A percentile compares a stretch with the other conserved stretches of the same genome.
Conservation (phyloP, 2,329 filamentous ascomycete species). For the Beauveria varroae region DNA sequence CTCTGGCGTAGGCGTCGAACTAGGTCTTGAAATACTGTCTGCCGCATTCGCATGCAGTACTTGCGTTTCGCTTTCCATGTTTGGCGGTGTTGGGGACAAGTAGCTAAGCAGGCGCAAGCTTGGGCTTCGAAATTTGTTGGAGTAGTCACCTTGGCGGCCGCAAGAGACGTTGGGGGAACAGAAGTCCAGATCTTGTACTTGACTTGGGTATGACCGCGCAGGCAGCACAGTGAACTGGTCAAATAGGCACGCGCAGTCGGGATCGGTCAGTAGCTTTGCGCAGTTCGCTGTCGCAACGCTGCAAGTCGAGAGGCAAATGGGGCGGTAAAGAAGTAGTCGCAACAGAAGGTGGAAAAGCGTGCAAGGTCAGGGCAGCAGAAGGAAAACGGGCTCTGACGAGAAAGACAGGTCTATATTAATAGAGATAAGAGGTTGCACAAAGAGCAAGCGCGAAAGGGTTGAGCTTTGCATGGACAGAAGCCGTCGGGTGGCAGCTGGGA, state of each 20-base stretch:
- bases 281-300: background rate
- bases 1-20: slow-evolving; percentile 40
- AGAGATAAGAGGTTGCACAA: background rate
- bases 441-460: background rate
- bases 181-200: background rate
- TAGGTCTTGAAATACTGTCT: slow-evolving; percentile 43
- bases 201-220: background rate
- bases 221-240: background rate
- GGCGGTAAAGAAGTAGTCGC: background rate
- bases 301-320: background rate
- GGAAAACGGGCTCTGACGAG: background rate
- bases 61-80: slow-evolving; percentile 41
- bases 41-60: slow-evolving; percentile 30
- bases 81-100: background rate
- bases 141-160: background rate
- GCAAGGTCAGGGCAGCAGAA: background rate
- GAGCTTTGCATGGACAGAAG: slow-evolving; percentile 1
- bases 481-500: background rate
- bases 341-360: background rate
- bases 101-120: background rate
- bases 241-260: background rate
- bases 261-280: background rate
- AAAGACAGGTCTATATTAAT: background rate
- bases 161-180: background rate
- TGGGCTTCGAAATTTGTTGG: background rate